Evolutionary conservation across 1,139 yeast genomes (phyloP), one percentile per base, ranked within the genome.

Genomic region (Lodderomyces orthopsilosis): DNA sequence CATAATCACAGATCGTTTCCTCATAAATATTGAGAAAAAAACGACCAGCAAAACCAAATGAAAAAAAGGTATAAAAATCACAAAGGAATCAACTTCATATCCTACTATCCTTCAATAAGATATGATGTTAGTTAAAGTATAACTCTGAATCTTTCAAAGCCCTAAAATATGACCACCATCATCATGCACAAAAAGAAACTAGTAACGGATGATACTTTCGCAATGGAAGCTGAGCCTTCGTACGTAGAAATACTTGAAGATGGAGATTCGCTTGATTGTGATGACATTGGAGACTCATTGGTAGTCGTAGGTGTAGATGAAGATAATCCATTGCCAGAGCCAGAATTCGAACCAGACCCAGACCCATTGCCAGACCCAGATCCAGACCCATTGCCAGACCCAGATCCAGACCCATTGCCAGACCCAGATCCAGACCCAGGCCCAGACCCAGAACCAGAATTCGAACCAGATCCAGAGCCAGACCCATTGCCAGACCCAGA

Each of bases 141-240:
- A 24, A 6, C n/a, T 6, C 4, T 10, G n/a, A 6, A 12, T 10
- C 9, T 4, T 7, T 24, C 9, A 4, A 27, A 4, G n/a, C n/a
- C 6, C 32, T 27, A 27, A 27, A 27, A 27, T 4, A 27, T 5
- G 6, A 13, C 17, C 32, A 27, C 6, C 32, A 27, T 13, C 32
- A 27, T 13, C n/a, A 27, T 5, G 32, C 32, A 27, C 32, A 27
- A n/a, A 5, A 27, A 4, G 32, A 27, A 4, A n/a, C 32, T 13
- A 5, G 32, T 13, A n/a, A n/a, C 6, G 6, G 37, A 2, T 3
- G 37, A 34, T 7, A 19, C 15, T 6, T 13, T 34, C 13, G 38
- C 7, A 4, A 13, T 35, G 8, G 38, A 35, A n/a, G 30, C 30
- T 6, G 38, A 23, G 8, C 38, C 38, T 35, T 35, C 38, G 18